Base-by-base conservation (phyloP, 441 rosid genomes). In the Populus hybrid region DNA sequence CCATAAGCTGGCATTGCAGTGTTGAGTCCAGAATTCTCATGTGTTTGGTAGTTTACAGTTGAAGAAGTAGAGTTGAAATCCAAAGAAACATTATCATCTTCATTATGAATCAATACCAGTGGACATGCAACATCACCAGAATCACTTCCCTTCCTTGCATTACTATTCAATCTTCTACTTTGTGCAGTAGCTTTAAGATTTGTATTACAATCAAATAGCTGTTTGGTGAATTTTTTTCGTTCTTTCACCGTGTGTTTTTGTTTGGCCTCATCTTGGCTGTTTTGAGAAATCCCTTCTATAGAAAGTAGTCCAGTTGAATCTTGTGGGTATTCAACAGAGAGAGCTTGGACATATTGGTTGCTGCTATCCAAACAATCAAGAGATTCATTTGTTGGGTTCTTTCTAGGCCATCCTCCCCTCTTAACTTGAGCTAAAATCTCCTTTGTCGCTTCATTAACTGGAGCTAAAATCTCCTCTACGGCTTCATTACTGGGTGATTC, bases 381-480 rank as follows among this genome's bases (percentile, higher is more conserved):
- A 42, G 76, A 63, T 75, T 87, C 86, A 73, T 77, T 76, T 34
- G 69, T n/a, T 79, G 87, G 75, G 32, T 80, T 81, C 82, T 86
- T 90, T 82, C 89, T 84, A 32, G 92, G 92, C 79, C 90, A 84
- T 77, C 91, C 94, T 82, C 86, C 84, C 78, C 69, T 87, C 85
- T 78, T 85, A 65, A 70, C 57, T 78, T 74, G 71, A 73, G 73
- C 36, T 64, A 64, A 30, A 77, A 79, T 77, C 70, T 79, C 85
- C 59, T 70, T 80, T 67, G 30, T 64, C 68, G 70, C 79, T 77
- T 78, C 87, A 61, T 59, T 78, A 14, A 67, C 18, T 67, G 66
- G 69, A 66, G 35, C 53, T 24, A 69, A 75, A 40, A 32, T 71
- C 61, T 71, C 72, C 34, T 18, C 11, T 0, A 8, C 7, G 69